Evolutionary conservation across 371 early-diverging fungal genomes (phyloP).

Genomic region (Zopfochytrium polystomum): DNA sequence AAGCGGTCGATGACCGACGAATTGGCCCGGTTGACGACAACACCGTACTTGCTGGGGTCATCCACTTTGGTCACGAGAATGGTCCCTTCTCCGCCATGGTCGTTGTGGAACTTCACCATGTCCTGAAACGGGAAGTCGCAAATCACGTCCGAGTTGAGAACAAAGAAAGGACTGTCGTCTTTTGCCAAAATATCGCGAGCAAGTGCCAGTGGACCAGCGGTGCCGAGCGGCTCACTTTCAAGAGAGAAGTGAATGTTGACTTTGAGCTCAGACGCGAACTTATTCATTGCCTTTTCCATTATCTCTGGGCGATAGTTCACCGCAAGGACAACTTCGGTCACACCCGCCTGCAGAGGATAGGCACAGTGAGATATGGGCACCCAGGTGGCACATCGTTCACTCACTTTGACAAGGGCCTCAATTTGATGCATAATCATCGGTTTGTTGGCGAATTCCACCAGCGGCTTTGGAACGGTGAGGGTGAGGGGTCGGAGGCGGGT

Average conservation of each 20-base stretch:
- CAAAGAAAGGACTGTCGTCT: conserved; percentile 94
- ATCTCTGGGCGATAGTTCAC: conserved; percentile 98
- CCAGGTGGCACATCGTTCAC: conserved; percentile 2
- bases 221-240: conserved; percentile 96
- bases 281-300: conserved; percentile 82
- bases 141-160: conserved; percentile 98
- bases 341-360: conserved; percentile 71
- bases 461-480: conserved; percentile 96
- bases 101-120: conserved; percentile 79
- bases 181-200: conserved; percentile 87
- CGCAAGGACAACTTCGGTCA: conserved; percentile 96
- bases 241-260: conserved; percentile 96
- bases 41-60: conserved; percentile 97
- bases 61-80: conserved; percentile 96
- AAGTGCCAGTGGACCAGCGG: conserved; percentile 96
- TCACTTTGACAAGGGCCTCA: conserved; percentile 91
- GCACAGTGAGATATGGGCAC: conserved; percentile 1
- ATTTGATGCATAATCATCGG: conserved; percentile 99
- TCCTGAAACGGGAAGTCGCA: conserved; percentile 96
- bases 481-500: conserved; percentile 98
- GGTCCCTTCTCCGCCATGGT: conserved; percentile 90
- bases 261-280: conserved; percentile 81
- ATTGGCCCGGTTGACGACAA: conserved; percentile 69
- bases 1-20: conserved; percentile 83
- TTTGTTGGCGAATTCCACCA: conserved; percentile 98